phyloP scores from a whole-genome alignment of 2,329 filamentous ascomycete species.

The Alternaria arbusti region DNA sequence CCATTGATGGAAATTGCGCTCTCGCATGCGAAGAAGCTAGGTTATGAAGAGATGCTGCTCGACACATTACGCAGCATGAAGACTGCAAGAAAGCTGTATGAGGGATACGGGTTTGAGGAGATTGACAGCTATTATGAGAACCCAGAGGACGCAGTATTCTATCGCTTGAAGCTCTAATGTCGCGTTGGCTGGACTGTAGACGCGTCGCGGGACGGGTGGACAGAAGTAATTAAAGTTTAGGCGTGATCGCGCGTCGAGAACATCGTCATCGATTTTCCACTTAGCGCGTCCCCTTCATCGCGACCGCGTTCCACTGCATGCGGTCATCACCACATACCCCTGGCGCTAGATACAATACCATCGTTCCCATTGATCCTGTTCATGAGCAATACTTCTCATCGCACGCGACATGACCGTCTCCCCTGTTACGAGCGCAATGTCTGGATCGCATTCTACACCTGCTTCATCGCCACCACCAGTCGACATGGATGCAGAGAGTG shows the following conservation, averaged over 20 bases:
- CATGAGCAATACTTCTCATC: background rate
- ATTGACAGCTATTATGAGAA: conserved; percentile 63
- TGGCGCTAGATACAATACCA: conserved; percentile 4
- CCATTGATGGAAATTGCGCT: conserved; percentile 56
- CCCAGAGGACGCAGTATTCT: conserved; percentile 60
- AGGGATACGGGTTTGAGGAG: conserved; percentile 58
- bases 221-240: conserved; percentile 12
- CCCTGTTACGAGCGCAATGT: conserved; percentile 26
- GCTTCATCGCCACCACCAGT: conserved; percentile 43
- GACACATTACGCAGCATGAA: conserved; percentile 64
- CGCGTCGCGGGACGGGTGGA: conserved; percentile 5
- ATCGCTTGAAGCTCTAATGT: conserved; percentile 47
- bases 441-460: conserved; percentile 37
- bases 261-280: conserved; percentile 29
- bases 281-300: conserved; percentile 33
- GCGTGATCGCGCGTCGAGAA: conserved; percentile 38
- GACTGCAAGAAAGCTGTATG: conserved; percentile 59
- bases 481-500: conserved; percentile 34
- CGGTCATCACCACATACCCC: conserved; percentile 15
- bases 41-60: conserved; percentile 61
- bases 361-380: background rate
- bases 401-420: conserved; percentile 30
- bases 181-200: background rate
- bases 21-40: conserved; percentile 53
- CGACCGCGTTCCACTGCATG: conserved; percentile 12